Conservation (phyloP, 164 flowering plant genomes). For the Umbellularia californica region DNA sequence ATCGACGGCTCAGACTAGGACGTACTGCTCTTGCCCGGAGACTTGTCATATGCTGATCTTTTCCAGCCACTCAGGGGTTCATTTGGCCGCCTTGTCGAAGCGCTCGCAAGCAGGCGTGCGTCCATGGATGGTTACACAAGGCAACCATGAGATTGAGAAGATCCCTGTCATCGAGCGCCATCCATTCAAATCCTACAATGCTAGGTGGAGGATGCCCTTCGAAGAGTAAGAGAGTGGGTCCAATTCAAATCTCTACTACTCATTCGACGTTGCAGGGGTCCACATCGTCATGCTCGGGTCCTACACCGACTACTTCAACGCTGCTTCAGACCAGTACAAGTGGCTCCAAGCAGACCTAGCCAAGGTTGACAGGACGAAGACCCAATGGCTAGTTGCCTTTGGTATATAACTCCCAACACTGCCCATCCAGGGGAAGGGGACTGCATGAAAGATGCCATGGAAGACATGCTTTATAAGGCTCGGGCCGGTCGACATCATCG, state of each 20-base stretch:
- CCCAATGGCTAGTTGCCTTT: conserved; percentile 67
- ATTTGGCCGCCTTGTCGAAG: conserved; percentile 73
- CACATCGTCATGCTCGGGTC: conserved; percentile 85
- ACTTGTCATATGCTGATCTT: conserved; percentile 71
- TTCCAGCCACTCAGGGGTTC: conserved; percentile 67
- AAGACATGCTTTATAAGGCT: conserved; percentile 51
- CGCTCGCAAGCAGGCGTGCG: conserved; percentile 55
- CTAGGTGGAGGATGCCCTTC: conserved; percentile 81
- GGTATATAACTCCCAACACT: conserved; percentile 67
- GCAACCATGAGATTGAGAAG: conserved; percentile 79
- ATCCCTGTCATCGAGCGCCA: conserved; percentile 32
- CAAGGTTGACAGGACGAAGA: conserved; percentile 51
- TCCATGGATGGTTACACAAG: conserved; percentile 93
- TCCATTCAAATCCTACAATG: conserved; percentile 64
- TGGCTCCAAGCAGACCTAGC: conserved; percentile 63
- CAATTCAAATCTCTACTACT: conserved; percentile 78
- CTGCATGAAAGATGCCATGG: conserved; percentile 62
- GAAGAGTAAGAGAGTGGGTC: conserved; percentile 65
- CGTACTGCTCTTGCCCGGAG: conserved; percentile 67
- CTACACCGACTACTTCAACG: conserved; percentile 57
- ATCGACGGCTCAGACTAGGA: conserved; percentile 43
- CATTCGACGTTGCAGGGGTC: conserved; percentile 62
- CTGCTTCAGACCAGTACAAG: conserved; percentile 46
- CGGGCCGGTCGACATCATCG: conserved; percentile 54
- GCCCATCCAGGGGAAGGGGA: conserved; percentile 66